Evolutionary conservation across 1,284 basidiomycete genomes (phyloP), one percentile per base, ranked within the genome.

Genomic region (Chalciporus piperatoides): DNA sequence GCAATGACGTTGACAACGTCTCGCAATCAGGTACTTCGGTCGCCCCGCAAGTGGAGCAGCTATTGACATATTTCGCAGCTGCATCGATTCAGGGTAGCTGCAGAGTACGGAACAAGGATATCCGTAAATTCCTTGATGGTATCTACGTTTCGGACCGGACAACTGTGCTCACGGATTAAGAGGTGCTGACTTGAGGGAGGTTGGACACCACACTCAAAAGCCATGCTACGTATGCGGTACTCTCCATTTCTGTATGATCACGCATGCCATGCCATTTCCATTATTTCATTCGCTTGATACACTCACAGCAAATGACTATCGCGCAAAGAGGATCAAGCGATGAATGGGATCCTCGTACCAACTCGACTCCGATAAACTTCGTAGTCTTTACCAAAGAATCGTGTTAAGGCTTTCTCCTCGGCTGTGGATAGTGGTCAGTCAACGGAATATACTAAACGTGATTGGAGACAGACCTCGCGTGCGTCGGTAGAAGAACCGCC

Each of bases 41-140:
- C 46, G 38, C 2, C 38, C 27, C 50, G 7, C 32, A 10, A 40
- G 33, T 44, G 33, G 23, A 19, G 25, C 11, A 27, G 2, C 10
- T 8, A 23, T 47, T 55, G 44, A 51, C 51, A 43, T 47, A 33
- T 25, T 30, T 35, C 53, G 3, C 55, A 90, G 94, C 95, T 54
- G 95, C 94, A 44, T 91, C 91, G 40, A 97, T 97, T 70, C 95
- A 97, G 71, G 93, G 93, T 63, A 79, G 88, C 56, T 95, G 92
- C 77, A 83, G 88, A 59, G 94, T 98, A 65, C 89, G 92, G 73
- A 93, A 97, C 86, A 97, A 97, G 80, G 94, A 98, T 80, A 95
- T 95, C 74, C 91, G 92, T 71, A 94, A 96, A 80, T 91, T 91
- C 76, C 75, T 91, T 69, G 88, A 91, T 61, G 88, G 88, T 76